These are phyloP conservation scores for Lipomyces spencermartinsiae DNA, from an alignment of 805 yeast genomes.

Conservation along the genomic window DNA sequence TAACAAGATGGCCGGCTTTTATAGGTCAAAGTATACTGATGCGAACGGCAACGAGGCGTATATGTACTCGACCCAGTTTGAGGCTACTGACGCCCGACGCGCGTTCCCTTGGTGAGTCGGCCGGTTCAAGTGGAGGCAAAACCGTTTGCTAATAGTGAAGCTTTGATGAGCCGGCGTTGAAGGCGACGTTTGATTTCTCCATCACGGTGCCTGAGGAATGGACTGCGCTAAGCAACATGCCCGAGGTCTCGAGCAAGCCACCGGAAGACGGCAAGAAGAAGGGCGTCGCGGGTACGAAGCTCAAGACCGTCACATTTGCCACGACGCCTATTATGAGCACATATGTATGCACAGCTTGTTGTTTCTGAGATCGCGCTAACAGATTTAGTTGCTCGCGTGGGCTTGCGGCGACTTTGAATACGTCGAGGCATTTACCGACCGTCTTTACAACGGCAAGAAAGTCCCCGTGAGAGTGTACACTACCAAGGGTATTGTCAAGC, in stretches of 20 bases:
- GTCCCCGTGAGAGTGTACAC: conserved; percentile 83
- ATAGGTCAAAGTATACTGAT: conserved; percentile 52
- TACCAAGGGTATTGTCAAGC: conserved; percentile 74
- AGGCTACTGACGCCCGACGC: conserved; percentile 83
- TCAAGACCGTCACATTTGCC: conserved; percentile 81
- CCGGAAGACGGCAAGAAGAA: conserved; percentile 52
- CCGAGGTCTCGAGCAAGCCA: conserved; percentile 71
- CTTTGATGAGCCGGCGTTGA: conserved; percentile 82
- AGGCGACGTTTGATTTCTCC: conserved; percentile 72
- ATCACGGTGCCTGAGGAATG: conserved; percentile 53
- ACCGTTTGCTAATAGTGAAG: conserved; percentile 10
- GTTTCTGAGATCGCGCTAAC: not conserved
- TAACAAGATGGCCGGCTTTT: conserved; percentile 75
- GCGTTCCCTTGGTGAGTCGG: conserved; percentile 70
- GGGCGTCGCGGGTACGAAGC: conserved; percentile 67
- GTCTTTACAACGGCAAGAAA: conserved; percentile 57
- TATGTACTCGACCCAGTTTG: conserved; percentile 85
- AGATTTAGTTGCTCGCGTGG: conserved; percentile 67
- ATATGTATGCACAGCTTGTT: conserved; percentile 47
- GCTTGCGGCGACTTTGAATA: conserved; percentile 80
- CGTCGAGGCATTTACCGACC: conserved; percentile 59
- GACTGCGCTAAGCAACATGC: conserved; percentile 50
- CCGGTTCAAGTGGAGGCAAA: not conserved
- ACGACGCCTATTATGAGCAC: conserved; percentile 85
- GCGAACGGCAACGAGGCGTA: conserved; percentile 69